Evolutionary conservation across 805 yeast species (phyloP).

Genomic region (Saccharomycopsis sp.): DNA sequence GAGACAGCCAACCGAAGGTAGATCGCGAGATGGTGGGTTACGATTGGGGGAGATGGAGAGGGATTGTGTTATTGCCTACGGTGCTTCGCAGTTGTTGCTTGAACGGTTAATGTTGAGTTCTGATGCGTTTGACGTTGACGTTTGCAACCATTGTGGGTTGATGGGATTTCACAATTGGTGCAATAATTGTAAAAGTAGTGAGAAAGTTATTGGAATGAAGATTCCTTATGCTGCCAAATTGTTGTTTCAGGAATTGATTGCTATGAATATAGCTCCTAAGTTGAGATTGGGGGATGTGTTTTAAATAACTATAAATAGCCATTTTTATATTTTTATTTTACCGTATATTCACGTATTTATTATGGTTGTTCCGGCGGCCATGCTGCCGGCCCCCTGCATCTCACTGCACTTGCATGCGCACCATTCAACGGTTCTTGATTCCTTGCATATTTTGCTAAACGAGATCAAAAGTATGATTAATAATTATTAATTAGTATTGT

Average conservation of each 20-base stretch:
- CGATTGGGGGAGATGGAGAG: constrained; percentile 99
- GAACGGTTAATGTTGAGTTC: constrained; percentile 96
- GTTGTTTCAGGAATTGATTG: constrained; percentile 90
- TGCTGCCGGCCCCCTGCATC: no score
- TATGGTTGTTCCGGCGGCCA: no score
- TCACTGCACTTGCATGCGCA: no score
- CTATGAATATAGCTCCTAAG: constrained; percentile 99
- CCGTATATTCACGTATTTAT: no score
- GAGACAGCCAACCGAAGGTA: constrained; percentile 98
- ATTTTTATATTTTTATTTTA: no score
- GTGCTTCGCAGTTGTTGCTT: constrained; percentile 89
- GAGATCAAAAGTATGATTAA: no score
- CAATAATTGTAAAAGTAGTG: constrained; percentile 88
- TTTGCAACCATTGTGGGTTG: constrained; percentile 88
- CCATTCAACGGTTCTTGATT: no score
- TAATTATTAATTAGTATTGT: no score
- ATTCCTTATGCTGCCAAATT: constrained; percentile 99
- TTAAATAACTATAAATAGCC: no score
- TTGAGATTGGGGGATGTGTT: constrained; percentile 84
- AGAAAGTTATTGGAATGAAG: constrained; percentile 83
- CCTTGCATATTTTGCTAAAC: no score
- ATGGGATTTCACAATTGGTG: constrained; percentile 99
- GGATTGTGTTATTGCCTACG: constrained; percentile 98
- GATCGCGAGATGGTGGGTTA: constrained; percentile 98
- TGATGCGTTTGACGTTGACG: constrained; percentile 96